Evolutionary conservation across 2,329 filamentous ascomycete genomes (phyloP).

Genomic region (Monilinia laxa): DNA sequence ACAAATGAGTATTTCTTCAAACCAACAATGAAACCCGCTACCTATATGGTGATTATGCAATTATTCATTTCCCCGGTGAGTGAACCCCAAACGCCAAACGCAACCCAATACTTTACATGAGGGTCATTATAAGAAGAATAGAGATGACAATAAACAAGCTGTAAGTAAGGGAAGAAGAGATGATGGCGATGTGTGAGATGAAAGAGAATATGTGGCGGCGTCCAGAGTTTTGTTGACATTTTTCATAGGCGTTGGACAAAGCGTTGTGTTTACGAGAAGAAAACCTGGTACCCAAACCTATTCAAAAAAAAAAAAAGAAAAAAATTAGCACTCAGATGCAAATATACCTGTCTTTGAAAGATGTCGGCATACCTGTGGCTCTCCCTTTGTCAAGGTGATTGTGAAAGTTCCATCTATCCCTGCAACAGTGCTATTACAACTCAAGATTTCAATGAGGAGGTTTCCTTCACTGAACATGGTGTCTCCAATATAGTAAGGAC

Average conservation of each 20-base stretch:
- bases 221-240: constrained; percentile 22
- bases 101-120: constrained; percentile 17
- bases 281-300: constrained; percentile 19
- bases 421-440: constrained; percentile 9
- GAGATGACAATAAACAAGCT: neutral
- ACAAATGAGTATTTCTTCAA: neutral
- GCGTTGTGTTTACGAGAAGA: constrained; percentile 23
- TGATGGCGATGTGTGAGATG: constrained; percentile 12
- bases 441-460: constrained; percentile 26
- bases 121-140: constrained; percentile 7
- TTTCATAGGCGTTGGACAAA: constrained; percentile 21
- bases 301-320: neutral
- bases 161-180: neutral
- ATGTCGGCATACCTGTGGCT: constrained; percentile 17
- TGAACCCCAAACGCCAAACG: constrained; percentile 14
- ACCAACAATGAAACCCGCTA: neutral
- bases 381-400: constrained; percentile 6
- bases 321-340: constrained; percentile 1
- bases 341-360: neutral
- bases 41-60: neutral
- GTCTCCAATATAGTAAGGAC: constrained; percentile 26
- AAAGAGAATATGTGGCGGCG: neutral
- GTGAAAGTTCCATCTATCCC: constrained; percentile 4
- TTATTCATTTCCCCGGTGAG: neutral
- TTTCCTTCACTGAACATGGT: constrained; percentile 25